Evolutionary conservation across 225 moss, liverwort and hornwort species (phyloP), one percentile per base, ranked within the genome.

Genomic region (Ulota crispa): DNA sequence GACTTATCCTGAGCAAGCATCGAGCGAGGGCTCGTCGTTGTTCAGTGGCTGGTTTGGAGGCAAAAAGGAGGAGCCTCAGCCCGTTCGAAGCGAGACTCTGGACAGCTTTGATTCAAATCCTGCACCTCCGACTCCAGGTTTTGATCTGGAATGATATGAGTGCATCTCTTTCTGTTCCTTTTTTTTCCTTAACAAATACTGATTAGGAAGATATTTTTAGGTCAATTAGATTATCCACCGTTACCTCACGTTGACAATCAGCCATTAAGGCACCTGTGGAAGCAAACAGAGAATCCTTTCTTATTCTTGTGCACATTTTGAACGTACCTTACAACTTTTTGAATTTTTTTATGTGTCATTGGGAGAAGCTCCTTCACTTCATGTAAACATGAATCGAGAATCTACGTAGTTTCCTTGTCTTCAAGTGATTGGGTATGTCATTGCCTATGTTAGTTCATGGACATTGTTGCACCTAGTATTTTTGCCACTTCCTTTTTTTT

Each of bases 91-190:
- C 28, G 89, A 89, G 84, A 91, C 82, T 64, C 68, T 89, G 57
- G 91, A 91, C 75, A 91, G 91, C 41, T 91, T 91, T 19, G 86
- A 91, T 80, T 83, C 87, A 7, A 86, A 88, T 74, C 89, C 91
- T 43, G 87, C 89, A 26, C 91, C 91, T 21, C 91, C 89, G 18
- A 84, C 89, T 19, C 91, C 91, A 78, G 89, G 89, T 59, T 91
- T 91, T 76, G 91, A 91, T 82, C 66, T 82, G 75, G 89, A 81
- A 65, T 73, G n/a, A n/a, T n/a, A n/a, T n/a, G 55, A 81, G 15
- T 55, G 28, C 26, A 16, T 3, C 7, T 16, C 41, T 54, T 28
- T 53, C 11, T 13, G 53, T 27, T 59, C 12, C 14, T 4, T 53
- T 64, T 72, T 60, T 43, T 4, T 9, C 1, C 39, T 39, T 39